Base-by-base conservation (phyloP, 1,139 yeast species). In the Hyphopichia fennica region DNA sequence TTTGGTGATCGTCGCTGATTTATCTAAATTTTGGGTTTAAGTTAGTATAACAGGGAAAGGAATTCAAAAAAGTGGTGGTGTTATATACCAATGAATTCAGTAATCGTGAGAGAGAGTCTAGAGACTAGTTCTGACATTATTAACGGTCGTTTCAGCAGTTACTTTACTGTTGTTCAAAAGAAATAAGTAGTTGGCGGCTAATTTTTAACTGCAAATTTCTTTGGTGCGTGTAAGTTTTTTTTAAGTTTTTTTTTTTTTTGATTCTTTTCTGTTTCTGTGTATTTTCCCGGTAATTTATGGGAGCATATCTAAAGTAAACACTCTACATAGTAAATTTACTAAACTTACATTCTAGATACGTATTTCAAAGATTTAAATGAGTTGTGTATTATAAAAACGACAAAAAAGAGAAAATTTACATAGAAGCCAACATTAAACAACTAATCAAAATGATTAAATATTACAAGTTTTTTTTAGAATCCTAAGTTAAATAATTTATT, bases 401-500 rank as follows among this genome's bases (percentile, higher is more conserved):
- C 39, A 52, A 50, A 41, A 43, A 44, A 51, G 52, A 46, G 48
- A 20, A 45, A 52, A 49, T 52, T 51, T 54, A 54, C 58, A 52
- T 47, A 53, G 52, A 49, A 46, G 50, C 44, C 44, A 52, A 56
- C 57, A 49, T 45, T 42, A 42, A 43, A 42, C 45, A 33, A 22
- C 39, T 28, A 43, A 42, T 40, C 45, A 37, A 44, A 48, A 44
- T 42, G 51, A 51, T 53, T 51, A 50, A 49, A 49, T 46, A 42
- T 45, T 53, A 50, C 50, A 51, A 40, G 47, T 44, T n/a, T 43
- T 43, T 8, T 18, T 27, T 38, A 38, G 30, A 32, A 9, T 23
- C 19, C 25, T 30, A 51, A 47, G 46, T 49, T 48, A 41, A 41
- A 39, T 45, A 47, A 50, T 55, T 64, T 68, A 69, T 57, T 69